These are phyloP conservation scores for Collybia nuda DNA, from an alignment of 768 basidiomycete genomes.

Conservation along the genomic window DNA sequence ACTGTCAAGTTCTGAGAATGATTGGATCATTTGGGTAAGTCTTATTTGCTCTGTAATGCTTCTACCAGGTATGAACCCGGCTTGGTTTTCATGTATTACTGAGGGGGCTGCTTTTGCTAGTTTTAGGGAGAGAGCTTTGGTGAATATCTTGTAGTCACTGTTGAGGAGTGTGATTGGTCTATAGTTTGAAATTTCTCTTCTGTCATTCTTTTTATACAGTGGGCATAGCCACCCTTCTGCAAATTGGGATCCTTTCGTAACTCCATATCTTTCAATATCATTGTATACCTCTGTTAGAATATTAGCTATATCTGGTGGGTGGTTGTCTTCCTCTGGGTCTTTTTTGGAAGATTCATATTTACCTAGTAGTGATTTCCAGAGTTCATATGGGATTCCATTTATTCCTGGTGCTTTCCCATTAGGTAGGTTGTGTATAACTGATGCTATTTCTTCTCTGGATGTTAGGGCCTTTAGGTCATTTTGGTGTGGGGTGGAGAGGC, in stretches of 20 bases:
- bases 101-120: too few relatives aligned
- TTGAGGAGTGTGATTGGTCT: slow-evolving; percentile 36
- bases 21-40: slow-evolving; percentile 21
- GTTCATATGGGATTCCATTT: slow-evolving; percentile 24
- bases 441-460: slow-evolving; percentile 11
- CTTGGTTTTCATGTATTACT: too few relatives aligned
- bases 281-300: slow-evolving; percentile 15
- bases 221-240: slow-evolving; percentile 35
- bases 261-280: slow-evolving; percentile 26
- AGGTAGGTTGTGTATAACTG: slow-evolving; percentile 10
- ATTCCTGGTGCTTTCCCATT: slow-evolving; percentile 19
- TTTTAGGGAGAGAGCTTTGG: slow-evolving; percentile 23
- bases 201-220: slow-evolving; percentile 40
- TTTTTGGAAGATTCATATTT: too few relatives aligned
- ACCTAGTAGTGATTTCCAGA: too few relatives aligned
- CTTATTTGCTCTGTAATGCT: too few relatives aligned
- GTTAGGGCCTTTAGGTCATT: slow-evolving; percentile 1
- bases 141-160: slow-evolving; percentile 34
- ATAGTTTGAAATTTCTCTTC: slow-evolving; percentile 29
- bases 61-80: too few relatives aligned
- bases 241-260: slow-evolving; percentile 13
- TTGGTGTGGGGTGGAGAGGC: neutral
- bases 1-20: slow-evolving; percentile 18
- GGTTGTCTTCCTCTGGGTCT: neutral
- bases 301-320: slow-evolving; percentile 5